phyloP scores from a whole-genome alignment of 805 yeast species.

The Candida khao-thaluensis region DNA sequence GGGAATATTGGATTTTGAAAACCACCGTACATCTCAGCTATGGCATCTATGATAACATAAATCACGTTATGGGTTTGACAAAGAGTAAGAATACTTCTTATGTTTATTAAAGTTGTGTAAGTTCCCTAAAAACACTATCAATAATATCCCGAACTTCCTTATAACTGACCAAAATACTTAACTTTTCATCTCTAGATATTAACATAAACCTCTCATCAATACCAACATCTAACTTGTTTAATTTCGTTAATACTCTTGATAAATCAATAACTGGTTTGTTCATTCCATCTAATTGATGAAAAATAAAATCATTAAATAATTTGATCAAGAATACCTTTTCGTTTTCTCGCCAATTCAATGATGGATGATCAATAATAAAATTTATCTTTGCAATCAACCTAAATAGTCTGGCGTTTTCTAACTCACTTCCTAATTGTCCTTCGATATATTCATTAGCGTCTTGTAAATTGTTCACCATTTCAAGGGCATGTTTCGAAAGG shows the following conservation, averaged over 20 bases:
- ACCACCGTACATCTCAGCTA: too few species aligned
- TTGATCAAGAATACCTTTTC: conserved; percentile 64
- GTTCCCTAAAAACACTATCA: conserved; percentile 62
- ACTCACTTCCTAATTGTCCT: conserved; percentile 61
- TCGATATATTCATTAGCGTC: conserved; percentile 58
- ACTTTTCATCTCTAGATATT: conserved; percentile 81
- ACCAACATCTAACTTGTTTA: conserved; percentile 92
- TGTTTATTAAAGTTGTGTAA: conserved; percentile 17
- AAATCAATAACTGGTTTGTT: conserved; percentile 81
- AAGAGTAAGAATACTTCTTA: too few species aligned
- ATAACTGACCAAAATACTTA: conserved; percentile 80
- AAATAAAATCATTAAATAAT: conserved; percentile 79
- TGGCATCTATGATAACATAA: too few species aligned
- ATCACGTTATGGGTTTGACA: too few species aligned
- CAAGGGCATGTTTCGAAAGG: conserved; percentile 22
- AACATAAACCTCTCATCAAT: conserved; percentile 78
- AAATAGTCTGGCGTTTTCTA: conserved; percentile 86
- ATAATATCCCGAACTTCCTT: conserved; percentile 75
- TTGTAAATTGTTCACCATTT: conserved; percentile 51
- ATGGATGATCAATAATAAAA: conserved; percentile 69
- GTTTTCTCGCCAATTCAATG: conserved; percentile 60
- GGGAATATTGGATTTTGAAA: too few species aligned
- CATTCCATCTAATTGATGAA: conserved; percentile 75
- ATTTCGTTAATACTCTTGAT: conserved; percentile 71
- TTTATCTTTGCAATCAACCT: conserved; percentile 79